A percentile compares a stretch with the other conserved stretches of the same genome.
phyloP scores from a whole-genome alignment of 2,329 filamentous ascomycete genomes.

The Rhexocercosporidium sp. region DNA sequence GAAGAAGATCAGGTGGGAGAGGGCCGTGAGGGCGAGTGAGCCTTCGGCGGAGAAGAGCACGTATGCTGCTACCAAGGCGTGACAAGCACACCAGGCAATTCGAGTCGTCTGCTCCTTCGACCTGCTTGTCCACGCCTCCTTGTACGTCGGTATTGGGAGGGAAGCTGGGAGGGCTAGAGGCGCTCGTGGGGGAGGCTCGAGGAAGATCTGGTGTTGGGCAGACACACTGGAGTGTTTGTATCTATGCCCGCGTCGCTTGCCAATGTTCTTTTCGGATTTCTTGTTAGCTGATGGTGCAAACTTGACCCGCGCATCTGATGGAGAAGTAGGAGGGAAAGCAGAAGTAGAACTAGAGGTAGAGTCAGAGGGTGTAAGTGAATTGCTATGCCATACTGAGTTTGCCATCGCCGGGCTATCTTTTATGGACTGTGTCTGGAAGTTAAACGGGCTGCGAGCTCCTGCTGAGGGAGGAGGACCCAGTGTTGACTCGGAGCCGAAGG shows the following conservation, averaged over 20 bases:
- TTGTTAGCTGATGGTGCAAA: constrained; percentile 32
- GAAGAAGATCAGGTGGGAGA: constrained; percentile 94
- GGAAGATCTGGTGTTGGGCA: constrained; percentile 88
- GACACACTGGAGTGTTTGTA: constrained; percentile 98
- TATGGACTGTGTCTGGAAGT: constrained; percentile 86
- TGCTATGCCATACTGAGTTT: constrained; percentile 67
- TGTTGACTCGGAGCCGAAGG: constrained; percentile 37
- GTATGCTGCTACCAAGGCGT: constrained; percentile 80
- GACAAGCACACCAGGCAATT: constrained; percentile 88
- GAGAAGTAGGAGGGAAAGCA: background rate
- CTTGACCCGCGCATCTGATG: constrained; percentile 7
- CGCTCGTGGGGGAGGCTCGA: constrained; percentile 84
- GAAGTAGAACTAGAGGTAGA: background rate
- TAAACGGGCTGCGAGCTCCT: constrained; percentile 74
- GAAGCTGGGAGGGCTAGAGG: constrained; percentile 90
- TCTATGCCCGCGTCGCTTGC: constrained; percentile 91
- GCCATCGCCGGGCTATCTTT: constrained; percentile 68
- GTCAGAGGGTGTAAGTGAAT: background rate
- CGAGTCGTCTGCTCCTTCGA: constrained; percentile 83
- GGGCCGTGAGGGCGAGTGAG: constrained; percentile 86
- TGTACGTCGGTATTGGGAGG: constrained; percentile 86
- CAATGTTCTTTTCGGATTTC: constrained; percentile 68
- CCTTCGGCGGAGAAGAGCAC: constrained; percentile 86
- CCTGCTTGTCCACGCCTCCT: constrained; percentile 90
- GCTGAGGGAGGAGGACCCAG: constrained; percentile 40